Conservation (phyloP, 352 stramenopile genomes). For the Globisporangium orthogonon region DNA sequence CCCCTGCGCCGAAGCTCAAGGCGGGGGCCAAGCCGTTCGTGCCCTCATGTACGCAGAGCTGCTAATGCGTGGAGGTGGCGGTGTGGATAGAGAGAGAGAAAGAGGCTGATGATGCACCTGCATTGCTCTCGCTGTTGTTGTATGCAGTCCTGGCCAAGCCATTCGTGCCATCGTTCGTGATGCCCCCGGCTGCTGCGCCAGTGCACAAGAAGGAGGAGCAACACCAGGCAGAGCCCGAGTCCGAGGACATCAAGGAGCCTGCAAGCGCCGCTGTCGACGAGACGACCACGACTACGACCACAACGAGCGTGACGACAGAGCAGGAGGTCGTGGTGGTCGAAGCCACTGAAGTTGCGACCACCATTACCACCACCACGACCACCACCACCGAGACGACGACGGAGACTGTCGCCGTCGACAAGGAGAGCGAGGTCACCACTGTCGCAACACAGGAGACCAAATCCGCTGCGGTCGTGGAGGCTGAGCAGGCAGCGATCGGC, state of each 20-base stretch:
- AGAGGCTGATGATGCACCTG: neutral
- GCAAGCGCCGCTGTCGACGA: neutral
- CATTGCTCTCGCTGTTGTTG: neutral
- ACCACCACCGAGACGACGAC: neutral
- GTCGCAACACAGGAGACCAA: slow-evolving; percentile 7
- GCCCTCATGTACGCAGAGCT: slow-evolving; percentile 9
- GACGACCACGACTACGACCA: neutral
- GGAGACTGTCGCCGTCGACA: slow-evolving; percentile 2
- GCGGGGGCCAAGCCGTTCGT: slow-evolving; percentile 17
- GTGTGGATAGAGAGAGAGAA: neutral
- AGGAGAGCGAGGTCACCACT: neutral
- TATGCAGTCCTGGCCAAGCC: slow-evolving; percentile 11
- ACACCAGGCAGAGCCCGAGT: slow-evolving; percentile 7
- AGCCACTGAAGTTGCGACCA: neutral
- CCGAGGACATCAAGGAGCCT: slow-evolving; percentile 16
- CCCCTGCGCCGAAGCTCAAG: slow-evolving; percentile 20
- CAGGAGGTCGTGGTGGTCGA: neutral
- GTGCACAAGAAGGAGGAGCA: neutral
- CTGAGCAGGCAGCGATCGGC: slow-evolving; percentile 33
- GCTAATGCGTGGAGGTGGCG: neutral
- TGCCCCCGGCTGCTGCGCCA: neutral
- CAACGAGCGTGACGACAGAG: slow-evolving; percentile 7
- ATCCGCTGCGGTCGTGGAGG: slow-evolving; percentile 18
- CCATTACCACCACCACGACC: neutral
- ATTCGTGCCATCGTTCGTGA: slow-evolving; percentile 9